phyloP scores from a whole-genome alignment of 192 early-diverging fungal species.

The Umbelopsis sp. region DNA sequence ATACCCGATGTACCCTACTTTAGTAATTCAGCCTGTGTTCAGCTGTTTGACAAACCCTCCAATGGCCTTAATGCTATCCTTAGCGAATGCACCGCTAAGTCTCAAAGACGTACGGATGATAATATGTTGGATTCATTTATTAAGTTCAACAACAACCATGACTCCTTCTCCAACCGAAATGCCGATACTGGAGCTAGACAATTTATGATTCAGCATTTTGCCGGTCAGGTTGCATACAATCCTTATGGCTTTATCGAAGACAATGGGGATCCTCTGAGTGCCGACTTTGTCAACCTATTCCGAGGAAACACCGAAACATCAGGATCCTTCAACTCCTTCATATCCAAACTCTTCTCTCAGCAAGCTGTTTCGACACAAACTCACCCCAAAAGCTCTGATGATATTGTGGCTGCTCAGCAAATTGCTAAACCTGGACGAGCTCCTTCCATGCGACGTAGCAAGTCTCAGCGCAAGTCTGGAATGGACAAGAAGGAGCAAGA shows the following conservation, averaged over 20 bases:
- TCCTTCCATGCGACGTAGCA: slow-evolving; percentile 62
- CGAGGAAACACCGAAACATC: slow-evolving; percentile 67
- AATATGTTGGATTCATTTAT: slow-evolving; percentile 57
- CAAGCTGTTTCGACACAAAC: slow-evolving; percentile 72
- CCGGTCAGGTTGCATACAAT: slow-evolving; percentile 66
- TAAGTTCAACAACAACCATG: slow-evolving; percentile 52
- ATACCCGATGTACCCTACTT: slow-evolving; percentile 58
- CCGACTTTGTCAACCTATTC: slow-evolving; percentile 87
- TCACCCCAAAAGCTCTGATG: slow-evolving; percentile 79
- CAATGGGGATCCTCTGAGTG: slow-evolving; percentile 77
- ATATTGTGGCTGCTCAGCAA: slow-evolving; percentile 81
- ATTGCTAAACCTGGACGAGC: slow-evolving; percentile 65
- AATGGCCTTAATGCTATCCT: slow-evolving; percentile 73
- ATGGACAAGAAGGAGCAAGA: neutral
- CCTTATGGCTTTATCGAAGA: slow-evolving; percentile 69
- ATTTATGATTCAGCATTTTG: slow-evolving; percentile 86
- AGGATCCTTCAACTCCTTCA: slow-evolving; percentile 70
- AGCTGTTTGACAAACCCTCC: slow-evolving; percentile 67
- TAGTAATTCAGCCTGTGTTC: slow-evolving; percentile 67
- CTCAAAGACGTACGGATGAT: slow-evolving; percentile 43
- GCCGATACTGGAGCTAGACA: slow-evolving; percentile 42
- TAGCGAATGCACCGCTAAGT: slow-evolving; percentile 39
- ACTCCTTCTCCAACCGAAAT: slow-evolving; percentile 43
- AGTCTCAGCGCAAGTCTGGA: slow-evolving; percentile 14
- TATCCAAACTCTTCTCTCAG: slow-evolving; percentile 76